These are phyloP conservation scores for Sporisorium sorghi DNA, from an alignment of 1,284 basidiomycete genomes.

Conservation along the genomic window DNA sequence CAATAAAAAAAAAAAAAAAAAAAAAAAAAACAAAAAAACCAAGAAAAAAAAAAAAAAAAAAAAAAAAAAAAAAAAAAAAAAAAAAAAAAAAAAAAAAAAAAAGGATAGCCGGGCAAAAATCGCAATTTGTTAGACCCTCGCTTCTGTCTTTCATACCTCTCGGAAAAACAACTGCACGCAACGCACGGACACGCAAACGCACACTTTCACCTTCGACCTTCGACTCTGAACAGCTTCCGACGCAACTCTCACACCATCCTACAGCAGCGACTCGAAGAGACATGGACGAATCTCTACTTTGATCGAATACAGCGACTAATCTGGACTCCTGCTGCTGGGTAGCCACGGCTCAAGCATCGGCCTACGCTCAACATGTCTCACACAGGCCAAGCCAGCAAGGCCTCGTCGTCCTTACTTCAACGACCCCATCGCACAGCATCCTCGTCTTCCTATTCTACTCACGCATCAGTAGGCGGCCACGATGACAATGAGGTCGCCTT, in stretches of 20 bases:
- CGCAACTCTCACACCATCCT: neutral
- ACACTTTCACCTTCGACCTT: constrained; percentile 1
- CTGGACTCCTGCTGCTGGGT: neutral
- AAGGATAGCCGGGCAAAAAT: constrained; percentile 23
- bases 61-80: neutral
- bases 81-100: constrained; percentile 2
- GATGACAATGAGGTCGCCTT: constrained; percentile 61
- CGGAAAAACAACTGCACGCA: neutral
- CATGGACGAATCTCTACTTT: neutral
- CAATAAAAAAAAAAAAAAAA: no score
- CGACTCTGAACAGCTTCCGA: neutral
- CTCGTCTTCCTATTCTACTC: constrained; percentile 13
- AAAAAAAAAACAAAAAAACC: no score
- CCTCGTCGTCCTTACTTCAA: constrained; percentile 17
- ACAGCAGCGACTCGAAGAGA: neutral
- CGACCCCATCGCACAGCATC: constrained; percentile 11
- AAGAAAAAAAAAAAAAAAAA: no score
- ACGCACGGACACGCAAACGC: constrained; percentile 12
- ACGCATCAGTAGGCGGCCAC: constrained; percentile 4
- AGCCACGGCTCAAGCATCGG: neutral
- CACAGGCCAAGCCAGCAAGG: constrained; percentile 20
- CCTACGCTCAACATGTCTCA: constrained; percentile 21
- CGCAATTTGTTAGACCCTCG: neutral
- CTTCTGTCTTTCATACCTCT: neutral
- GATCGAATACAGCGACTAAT: neutral